Conservation (phyloP, 352 stramenopile genomes). For the Pythium aquatile region DNA sequence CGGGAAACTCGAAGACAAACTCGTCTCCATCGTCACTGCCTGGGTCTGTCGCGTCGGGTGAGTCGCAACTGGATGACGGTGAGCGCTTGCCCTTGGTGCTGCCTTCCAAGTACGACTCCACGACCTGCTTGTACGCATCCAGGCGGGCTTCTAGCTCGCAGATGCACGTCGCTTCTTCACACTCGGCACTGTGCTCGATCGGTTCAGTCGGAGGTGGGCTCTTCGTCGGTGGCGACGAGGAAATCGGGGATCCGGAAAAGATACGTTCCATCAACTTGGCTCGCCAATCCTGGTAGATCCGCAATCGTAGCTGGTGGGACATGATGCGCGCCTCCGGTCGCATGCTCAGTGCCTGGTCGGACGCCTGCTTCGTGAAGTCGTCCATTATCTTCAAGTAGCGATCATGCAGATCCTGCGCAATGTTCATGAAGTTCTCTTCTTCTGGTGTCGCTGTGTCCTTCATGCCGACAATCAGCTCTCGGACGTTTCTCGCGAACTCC, state of each 20-base stretch:
- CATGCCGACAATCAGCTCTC: conserved; percentile 80
- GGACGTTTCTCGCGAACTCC: conserved; percentile 82
- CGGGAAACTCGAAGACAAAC: conserved; percentile 43
- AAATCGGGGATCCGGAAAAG: conserved; percentile 50
- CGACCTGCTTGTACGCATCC: conserved; percentile 54
- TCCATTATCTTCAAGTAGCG: conserved; percentile 73
- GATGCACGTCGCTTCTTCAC: conserved; percentile 31
- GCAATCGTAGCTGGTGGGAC: conserved; percentile 67
- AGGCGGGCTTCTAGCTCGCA: conserved; percentile 55
- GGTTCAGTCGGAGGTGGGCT: not conserved
- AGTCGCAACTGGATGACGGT: conserved; percentile 11
- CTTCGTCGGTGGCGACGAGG: conserved; percentile 29
- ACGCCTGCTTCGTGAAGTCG: conserved; percentile 55
- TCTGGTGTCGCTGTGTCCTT: conserved; percentile 68
- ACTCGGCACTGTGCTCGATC: conserved; percentile 16
- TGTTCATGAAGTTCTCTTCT: conserved; percentile 64
- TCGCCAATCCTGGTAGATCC: conserved; percentile 85
- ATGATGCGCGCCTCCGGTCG: conserved; percentile 73
- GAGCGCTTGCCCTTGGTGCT: conserved; percentile 48
- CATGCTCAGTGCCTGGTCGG: conserved; percentile 58
- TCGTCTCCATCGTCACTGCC: conserved; percentile 49
- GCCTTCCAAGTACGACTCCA: conserved; percentile 54
- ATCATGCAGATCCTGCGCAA: conserved; percentile 65
- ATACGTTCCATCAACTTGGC: conserved; percentile 69
- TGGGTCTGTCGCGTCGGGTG: conserved; percentile 17